These are phyloP conservation scores for Pythium dissotocum DNA, from an alignment of 352 stramenopile genomes.

Conservation along the genomic window DNA sequence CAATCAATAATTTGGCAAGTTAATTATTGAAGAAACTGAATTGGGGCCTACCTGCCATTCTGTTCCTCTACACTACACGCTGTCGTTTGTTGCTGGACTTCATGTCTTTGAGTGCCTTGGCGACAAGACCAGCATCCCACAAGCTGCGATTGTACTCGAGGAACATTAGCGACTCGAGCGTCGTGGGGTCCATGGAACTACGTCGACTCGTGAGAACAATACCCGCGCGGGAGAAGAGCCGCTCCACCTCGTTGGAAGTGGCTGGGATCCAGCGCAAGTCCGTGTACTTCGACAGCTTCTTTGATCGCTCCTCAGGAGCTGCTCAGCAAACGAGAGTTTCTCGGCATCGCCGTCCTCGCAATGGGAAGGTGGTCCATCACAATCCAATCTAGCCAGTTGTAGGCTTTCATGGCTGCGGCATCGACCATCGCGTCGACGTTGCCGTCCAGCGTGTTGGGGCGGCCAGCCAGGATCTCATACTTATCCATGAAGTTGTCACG, in stretches of 20 bases:
- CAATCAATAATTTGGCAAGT: background rate
- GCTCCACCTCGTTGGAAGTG: constrained; percentile 20
- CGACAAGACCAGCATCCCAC: background rate
- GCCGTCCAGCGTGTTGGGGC: background rate
- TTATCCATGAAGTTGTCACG: background rate
- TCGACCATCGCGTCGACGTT: background rate
- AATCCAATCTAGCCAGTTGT: constrained; percentile 26
- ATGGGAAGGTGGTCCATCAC: constrained; percentile 25
- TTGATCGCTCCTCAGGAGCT: background rate
- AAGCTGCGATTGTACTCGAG: background rate
- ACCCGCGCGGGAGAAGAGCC: constrained; percentile 10
- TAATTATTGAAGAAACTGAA: background rate
- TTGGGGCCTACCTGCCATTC: background rate
- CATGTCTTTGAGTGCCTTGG: background rate
- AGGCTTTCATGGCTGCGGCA: constrained; percentile 15
- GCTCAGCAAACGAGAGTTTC: background rate
- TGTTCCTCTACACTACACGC: background rate
- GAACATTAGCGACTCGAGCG: constrained; percentile 9
- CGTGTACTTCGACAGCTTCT: background rate
- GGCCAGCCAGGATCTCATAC: background rate
- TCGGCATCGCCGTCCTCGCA: no score
- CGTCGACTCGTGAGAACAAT: background rate
- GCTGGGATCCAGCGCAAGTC: constrained; percentile 15
- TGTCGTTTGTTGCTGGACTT: background rate
- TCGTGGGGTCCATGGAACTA: constrained; percentile 4